phyloP scores from a whole-genome alignment of 2,329 filamentous ascomycete species.

The Incumbomyces delicatus region DNA sequence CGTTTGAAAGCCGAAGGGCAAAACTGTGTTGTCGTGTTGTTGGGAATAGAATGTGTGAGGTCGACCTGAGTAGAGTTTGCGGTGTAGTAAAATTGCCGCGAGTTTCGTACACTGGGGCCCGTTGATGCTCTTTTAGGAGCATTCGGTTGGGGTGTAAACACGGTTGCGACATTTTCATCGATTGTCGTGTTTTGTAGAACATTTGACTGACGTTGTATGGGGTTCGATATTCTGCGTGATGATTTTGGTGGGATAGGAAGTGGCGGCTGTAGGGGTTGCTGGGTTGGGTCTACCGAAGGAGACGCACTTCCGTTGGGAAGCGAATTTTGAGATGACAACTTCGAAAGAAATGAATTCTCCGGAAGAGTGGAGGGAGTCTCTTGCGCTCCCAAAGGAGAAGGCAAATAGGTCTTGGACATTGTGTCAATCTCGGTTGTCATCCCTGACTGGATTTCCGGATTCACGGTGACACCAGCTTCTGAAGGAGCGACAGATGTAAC shows the following conservation, averaged over 20 bases:
- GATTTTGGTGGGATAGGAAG: conserved; percentile 9
- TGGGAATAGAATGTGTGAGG: background rate
- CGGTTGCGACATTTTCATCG: conserved; percentile 15
- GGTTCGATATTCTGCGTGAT: conserved; percentile 9
- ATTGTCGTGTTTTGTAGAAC: conserved; percentile 11
- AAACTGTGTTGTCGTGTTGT: background rate
- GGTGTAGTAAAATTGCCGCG: background rate
- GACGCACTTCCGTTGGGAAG: background rate
- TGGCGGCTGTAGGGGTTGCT: conserved; percentile 8
- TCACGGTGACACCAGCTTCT: conserved; percentile 14
- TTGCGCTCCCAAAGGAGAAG: background rate
- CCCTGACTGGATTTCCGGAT: conserved; percentile 4
- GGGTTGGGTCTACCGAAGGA: conserved; percentile 12
- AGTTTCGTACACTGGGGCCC: background rate
- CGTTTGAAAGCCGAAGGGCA: conserved; percentile 2
- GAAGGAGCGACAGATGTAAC: conserved; percentile 9
- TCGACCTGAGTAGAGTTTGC: background rate
- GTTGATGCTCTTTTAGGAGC: conserved; percentile 6
- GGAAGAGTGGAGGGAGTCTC: background rate
- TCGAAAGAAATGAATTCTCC: background rate
- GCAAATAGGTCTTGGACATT: background rate
- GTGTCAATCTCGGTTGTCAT: background rate
- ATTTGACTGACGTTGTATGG: conserved; percentile 4
- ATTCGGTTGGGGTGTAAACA: conserved; percentile 8
- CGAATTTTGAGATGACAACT: background rate